A percentile compares a stretch with the other conserved stretches of the same genome.
Conservation (phyloP, 1,284 basidiomycete genomes). For the Pulchroboletus neoregius region DNA sequence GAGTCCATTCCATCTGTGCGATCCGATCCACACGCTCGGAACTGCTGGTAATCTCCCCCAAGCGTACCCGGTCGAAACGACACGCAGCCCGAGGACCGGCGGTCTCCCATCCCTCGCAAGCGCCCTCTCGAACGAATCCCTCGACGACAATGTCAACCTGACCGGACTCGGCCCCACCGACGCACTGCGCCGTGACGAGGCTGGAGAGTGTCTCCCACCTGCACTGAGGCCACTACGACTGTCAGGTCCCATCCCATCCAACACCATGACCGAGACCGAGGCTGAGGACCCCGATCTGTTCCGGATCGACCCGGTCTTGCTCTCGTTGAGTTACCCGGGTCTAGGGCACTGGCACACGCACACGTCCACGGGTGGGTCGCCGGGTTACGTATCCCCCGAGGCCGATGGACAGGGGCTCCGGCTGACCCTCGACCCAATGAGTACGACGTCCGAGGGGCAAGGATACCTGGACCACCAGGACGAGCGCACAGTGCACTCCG, state of each 20-base stretch:
- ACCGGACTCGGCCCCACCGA: slow-evolving; percentile 1
- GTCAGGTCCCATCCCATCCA: slow-evolving; percentile 4
- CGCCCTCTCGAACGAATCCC: slow-evolving; percentile 18
- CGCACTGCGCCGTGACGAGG: not conserved
- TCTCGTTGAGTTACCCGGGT: slow-evolving; percentile 17
- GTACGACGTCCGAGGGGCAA: no score
- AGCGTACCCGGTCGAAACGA: not conserved
- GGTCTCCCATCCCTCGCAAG: slow-evolving; percentile 21
- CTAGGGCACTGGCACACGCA: not conserved
- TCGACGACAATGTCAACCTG: slow-evolving; percentile 13
- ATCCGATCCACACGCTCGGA: not conserved
- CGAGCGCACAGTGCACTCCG: no score
- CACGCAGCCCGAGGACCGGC: not conserved
- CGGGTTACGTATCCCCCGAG: not conserved
- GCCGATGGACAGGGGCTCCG: not conserved
- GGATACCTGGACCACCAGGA: no score
- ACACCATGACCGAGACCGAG: not conserved
- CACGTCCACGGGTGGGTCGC: no score
- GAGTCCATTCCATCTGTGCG: not conserved
- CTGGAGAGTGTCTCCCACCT: slow-evolving; percentile 18
- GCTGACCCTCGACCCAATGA: no score
- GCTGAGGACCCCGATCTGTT: slow-evolving; percentile 2
- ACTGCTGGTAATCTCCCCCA: not conserved
- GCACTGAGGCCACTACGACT: slow-evolving; percentile 22
- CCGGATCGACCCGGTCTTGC: slow-evolving; percentile 29